Base-by-base conservation (phyloP, 192 early-diverging fungal genomes). In the Mortierella antarctica region DNA sequence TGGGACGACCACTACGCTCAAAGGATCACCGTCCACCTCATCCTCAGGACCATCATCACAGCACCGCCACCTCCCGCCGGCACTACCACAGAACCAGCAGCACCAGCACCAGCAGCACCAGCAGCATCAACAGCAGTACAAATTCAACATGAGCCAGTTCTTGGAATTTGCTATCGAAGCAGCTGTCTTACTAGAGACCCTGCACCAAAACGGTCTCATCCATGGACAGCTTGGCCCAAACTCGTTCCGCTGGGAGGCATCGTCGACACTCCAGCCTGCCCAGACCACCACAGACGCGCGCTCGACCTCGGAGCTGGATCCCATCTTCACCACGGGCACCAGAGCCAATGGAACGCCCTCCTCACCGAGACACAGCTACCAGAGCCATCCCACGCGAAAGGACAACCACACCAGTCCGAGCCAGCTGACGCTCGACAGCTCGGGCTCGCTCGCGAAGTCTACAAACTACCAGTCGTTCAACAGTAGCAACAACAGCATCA, bases 351-450 rank as follows among this genome's bases (percentile, higher is more conserved):
- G n/a, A 0, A 14, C 65, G 11, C n/a, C 70, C 15, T 20, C 52
- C 52, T 54, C 64, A n/a, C 52, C 59, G n/a, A 23, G 57, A n/a
- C 59, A 63, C 23, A 67, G 17, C 31, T 62, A 21, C 59, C 58
- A 53, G 46, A 21, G 44, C 14, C 74, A 77, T 50, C 74, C 67
- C 2, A 57, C 9, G n/a, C 74, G 74, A 11, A 70, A 47, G 58
- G 74, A 77, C n/a, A 77, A 77, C 50, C 56, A 70, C 21, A 77
- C 74, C 4, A 77, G 74, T 23, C 74, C 74, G 11, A 66, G 63
- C 40, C 71, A 60, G 20, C n/a, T 73, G 56, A 53, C 63, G 7
- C 64, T 61, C 6, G 71, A 73, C 42, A 65, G 50, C 49, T 15
- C 53, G 11, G 59, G 45, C 39, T 52, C 66, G 0, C n/a, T 52